These are phyloP conservation scores for Hymenoscyphus fraxineus DNA, from an alignment of 2,329 filamentous ascomycete genomes.

Conservation along the genomic window DNA sequence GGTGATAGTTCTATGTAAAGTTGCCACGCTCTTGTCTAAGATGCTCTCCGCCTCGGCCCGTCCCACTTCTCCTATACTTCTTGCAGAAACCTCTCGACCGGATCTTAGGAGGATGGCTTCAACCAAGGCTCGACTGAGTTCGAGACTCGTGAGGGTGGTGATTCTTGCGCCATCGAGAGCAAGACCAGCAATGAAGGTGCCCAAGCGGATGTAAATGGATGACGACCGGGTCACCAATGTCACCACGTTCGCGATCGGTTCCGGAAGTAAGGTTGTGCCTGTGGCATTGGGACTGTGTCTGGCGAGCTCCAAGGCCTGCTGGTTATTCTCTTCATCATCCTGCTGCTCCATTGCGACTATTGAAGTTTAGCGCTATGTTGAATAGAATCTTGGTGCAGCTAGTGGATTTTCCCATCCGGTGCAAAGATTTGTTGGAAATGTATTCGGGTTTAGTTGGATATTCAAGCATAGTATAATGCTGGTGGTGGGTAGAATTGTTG, in stretches of 20 bases:
- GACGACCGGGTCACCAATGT: constrained; percentile 59
- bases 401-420: constrained; percentile 1
- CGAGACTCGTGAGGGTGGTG: constrained; percentile 38
- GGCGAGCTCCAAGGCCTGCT: constrained; percentile 5
- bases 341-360: constrained; percentile 25
- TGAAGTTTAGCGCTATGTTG: background rate
- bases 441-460: background rate
- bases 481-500: constrained; percentile 7
- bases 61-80: constrained; percentile 37
- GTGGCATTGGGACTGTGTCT: constrained; percentile 16
- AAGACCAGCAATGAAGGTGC: constrained; percentile 37
- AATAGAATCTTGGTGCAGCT: background rate
- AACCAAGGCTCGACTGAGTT: constrained; percentile 37
- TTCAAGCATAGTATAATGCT: constrained; percentile 5
- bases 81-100: constrained; percentile 22
- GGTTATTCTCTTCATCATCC: constrained; percentile 22
- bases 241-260: constrained; percentile 54
- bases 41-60: constrained; percentile 53
- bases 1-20: constrained; percentile 54
- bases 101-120: constrained; percentile 38
- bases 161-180: constrained; percentile 37
- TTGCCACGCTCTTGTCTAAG: constrained; percentile 53
- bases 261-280: constrained; percentile 51
- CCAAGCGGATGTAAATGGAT: constrained; percentile 44
- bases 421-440: constrained; percentile 3